phyloP scores from a whole-genome alignment of 768 basidiomycete species.

The Suillus sp. region DNA sequence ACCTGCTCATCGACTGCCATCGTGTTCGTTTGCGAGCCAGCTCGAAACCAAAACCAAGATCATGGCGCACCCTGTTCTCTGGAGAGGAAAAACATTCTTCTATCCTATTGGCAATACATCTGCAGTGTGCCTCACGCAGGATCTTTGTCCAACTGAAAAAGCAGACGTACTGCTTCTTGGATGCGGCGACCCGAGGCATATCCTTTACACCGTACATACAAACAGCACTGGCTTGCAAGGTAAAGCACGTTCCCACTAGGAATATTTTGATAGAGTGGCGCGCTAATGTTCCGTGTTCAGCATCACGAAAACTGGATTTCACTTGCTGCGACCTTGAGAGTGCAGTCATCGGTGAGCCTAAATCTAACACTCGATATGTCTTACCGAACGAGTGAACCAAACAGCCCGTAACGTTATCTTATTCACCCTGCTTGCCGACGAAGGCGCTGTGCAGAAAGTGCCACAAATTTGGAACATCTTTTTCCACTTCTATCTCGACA shows the following conservation, averaged over 20 bases:
- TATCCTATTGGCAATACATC: slow-evolving; percentile 65
- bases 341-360: slow-evolving; percentile 32
- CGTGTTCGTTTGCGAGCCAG: not conserved
- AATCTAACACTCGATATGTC: not conserved
- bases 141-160: slow-evolving; percentile 47
- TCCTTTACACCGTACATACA: slow-evolving; percentile 48
- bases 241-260: not conserved
- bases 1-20: not conserved
- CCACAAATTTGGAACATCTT: slow-evolving; percentile 35
- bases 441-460: slow-evolving; percentile 17
- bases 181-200: slow-evolving; percentile 58
- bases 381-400: not conserved
- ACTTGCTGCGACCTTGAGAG: slow-evolving; percentile 34
- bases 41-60: not conserved
- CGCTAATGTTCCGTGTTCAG: slow-evolving; percentile 15
- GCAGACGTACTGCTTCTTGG: slow-evolving; percentile 55
- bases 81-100: slow-evolving; percentile 49
- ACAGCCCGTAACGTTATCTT: slow-evolving; percentile 33
- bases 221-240: slow-evolving; percentile 5
- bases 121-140: slow-evolving; percentile 49
- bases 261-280: not conserved
- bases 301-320: slow-evolving; percentile 27
- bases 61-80: slow-evolving; percentile 50
- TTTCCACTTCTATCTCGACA: slow-evolving; percentile 32
- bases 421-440: slow-evolving; percentile 32